A percentile compares a stretch with the other conserved stretches of the same genome.
Evolutionary conservation across 2,329 filamentous ascomycete genomes (phyloP).

Genomic region (Pseudogymnoascus sp.): DNA sequence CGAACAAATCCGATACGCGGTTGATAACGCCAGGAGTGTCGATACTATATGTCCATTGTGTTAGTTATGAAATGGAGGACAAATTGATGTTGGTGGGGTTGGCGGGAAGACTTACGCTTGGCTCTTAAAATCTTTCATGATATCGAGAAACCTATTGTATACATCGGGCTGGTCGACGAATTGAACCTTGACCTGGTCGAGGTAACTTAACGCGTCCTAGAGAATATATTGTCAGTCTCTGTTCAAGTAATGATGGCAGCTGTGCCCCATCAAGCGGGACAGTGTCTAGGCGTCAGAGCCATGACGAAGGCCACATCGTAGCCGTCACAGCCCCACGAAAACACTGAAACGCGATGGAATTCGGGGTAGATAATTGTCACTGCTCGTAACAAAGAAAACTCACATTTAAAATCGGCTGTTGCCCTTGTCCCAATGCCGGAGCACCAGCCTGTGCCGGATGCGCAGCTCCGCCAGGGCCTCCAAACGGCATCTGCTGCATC

Average conservation of each 20-base stretch:
- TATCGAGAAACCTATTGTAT: constrained; percentile 93
- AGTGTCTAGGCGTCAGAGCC: not conserved
- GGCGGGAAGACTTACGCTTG: constrained; percentile 62
- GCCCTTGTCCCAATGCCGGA: constrained; percentile 62
- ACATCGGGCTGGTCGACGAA: constrained; percentile 96
- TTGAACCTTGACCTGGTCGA: constrained; percentile 97
- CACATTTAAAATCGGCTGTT: constrained; percentile 76
- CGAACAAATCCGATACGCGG: constrained; percentile 89
- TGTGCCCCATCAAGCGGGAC: not conserved
- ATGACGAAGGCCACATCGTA: not conserved
- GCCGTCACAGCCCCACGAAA: not conserved
- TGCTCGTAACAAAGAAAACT: constrained; percentile 26
- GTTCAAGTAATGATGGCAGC: not conserved
- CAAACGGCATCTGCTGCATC: constrained; percentile 56
- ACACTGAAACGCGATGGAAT: not conserved
- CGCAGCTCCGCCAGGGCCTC: constrained; percentile 33
- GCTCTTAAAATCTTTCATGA: constrained; percentile 99
- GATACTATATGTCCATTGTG: constrained; percentile 47
- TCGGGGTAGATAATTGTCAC: not conserved
- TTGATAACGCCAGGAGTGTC: constrained; percentile 97
- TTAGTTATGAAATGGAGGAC: constrained; percentile 9
- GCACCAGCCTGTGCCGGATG: constrained; percentile 25
- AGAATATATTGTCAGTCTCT: constrained; percentile 11
- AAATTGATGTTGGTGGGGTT: constrained; percentile 14
- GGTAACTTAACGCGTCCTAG: constrained; percentile 80